These are phyloP conservation scores for Centaurea solstitialis DNA, from an alignment of 129 eudicot genomes.

Conservation along the genomic window DNA sequence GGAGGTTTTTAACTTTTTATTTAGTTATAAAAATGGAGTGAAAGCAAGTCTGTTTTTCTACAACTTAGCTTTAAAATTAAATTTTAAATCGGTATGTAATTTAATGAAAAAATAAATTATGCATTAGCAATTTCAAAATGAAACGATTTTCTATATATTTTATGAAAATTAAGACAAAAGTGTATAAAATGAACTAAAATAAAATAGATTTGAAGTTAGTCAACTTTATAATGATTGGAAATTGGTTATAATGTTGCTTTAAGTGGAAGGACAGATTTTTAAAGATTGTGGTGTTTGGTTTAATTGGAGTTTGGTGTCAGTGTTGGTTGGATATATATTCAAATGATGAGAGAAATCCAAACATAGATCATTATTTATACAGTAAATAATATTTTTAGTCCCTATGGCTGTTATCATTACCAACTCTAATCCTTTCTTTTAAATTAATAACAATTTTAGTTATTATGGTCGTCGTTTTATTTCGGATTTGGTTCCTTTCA, in stretches of 20 bases:
- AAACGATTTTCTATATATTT: too few species aligned
- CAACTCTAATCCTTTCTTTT: too few species aligned
- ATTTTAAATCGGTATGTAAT: neutral
- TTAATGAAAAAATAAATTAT: too few species aligned
- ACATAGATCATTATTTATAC: neutral
- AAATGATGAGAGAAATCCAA: neutral
- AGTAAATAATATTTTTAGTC: too few species aligned
- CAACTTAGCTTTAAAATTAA: neutral
- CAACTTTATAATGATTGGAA: constrained; percentile 42
- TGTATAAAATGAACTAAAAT: neutral
- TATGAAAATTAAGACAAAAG: neutral
- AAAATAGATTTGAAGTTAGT: neutral
- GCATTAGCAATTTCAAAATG: too few species aligned
- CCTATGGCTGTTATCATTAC: too few species aligned
- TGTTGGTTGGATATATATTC: constrained; percentile 18
- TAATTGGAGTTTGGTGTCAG: constrained; percentile 29
- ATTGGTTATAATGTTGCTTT: constrained; percentile 43
- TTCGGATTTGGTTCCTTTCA: too few species aligned
- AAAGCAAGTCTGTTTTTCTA: too few species aligned
- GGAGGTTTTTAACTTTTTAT: too few species aligned
- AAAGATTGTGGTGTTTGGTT: constrained; percentile 48
- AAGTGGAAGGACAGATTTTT: constrained; percentile 48
- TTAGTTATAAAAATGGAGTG: too few species aligned
- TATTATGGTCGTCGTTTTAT: too few species aligned
- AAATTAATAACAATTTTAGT: too few species aligned